These are phyloP conservation scores for Ophiostoma sp. DNA, from an alignment of 2,329 filamentous ascomycete genomes.

Conservation along the genomic window DNA sequence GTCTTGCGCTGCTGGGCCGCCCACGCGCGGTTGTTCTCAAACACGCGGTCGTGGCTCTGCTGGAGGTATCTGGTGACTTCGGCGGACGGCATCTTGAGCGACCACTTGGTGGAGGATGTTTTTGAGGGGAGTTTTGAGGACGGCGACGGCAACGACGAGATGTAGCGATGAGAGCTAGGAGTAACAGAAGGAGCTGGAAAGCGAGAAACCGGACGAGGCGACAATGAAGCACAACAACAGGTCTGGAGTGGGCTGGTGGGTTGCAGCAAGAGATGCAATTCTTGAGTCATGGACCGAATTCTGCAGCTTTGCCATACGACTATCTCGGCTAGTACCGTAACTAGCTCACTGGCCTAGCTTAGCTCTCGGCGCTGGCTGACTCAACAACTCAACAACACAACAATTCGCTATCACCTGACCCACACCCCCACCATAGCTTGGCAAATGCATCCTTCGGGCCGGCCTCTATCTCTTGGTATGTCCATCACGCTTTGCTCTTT, in stretches of 20 bases:
- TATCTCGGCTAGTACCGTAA: too few relatives aligned
- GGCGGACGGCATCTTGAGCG: constrained; percentile 27
- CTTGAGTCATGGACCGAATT: not conserved
- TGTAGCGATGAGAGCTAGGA: not conserved
- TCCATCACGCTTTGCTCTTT: too few relatives aligned
- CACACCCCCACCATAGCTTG: constrained; percentile 3
- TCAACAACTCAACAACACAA: not conserved
- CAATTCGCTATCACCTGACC: not conserved
- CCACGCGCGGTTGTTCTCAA: constrained; percentile 64
- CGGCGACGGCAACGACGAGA: not conserved
- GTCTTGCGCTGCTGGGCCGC: constrained; percentile 52
- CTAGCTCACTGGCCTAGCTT: too few relatives aligned
- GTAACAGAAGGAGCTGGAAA: not conserved
- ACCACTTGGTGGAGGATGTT: constrained; percentile 1
- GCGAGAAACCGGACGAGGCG: not conserved
- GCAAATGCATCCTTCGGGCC: constrained; percentile 1
- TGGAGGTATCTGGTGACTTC: constrained; percentile 53
- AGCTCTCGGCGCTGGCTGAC: not conserved
- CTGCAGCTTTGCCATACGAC: constrained; percentile 3
- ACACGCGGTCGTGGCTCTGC: constrained; percentile 61
- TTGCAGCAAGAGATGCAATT: not conserved
- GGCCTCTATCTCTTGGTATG: not conserved
- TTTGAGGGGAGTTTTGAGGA: too few relatives aligned
- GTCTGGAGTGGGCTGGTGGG: not conserved
- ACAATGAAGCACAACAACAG: not conserved